These are phyloP conservation scores for Kappamyces sp. DNA, from an alignment of 192 early-diverging fungal species.

Conservation along the genomic window DNA sequence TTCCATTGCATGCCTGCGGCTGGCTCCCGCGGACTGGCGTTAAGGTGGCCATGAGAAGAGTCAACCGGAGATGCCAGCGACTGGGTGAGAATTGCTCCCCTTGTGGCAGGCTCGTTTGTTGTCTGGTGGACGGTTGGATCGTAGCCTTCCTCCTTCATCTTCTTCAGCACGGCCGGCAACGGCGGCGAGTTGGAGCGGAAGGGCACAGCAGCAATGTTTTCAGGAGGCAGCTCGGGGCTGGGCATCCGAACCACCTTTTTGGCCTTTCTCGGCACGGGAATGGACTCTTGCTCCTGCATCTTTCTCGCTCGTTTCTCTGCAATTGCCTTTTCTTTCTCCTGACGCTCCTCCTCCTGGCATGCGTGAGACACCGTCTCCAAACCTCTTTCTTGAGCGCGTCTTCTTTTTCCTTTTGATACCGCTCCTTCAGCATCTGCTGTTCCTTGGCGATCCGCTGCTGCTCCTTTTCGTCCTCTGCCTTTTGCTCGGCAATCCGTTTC, in stretches of 20 bases:
- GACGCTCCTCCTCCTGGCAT: not conserved
- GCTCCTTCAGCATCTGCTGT: conserved; percentile 1
- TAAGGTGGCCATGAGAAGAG: no score
- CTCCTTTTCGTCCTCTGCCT: conserved; percentile 11
- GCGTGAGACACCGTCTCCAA: not conserved
- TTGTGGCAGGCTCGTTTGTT: not conserved
- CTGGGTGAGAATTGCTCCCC: conserved; percentile 1
- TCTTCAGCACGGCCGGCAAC: conserved; percentile 10
- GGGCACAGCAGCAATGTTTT: not conserved
- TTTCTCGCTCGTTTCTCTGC: no score
- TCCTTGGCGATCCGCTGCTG: conserved; percentile 1
- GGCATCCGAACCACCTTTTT: not conserved
- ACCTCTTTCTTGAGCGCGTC: conserved; percentile 9
- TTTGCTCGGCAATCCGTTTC: conserved; percentile 7
- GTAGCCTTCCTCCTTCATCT: conserved; percentile 7
- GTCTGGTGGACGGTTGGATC: not conserved
- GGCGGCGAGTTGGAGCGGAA: conserved; percentile 14
- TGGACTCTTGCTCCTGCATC: no score
- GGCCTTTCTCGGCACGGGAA: not conserved
- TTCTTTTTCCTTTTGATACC: conserved; percentile 9
- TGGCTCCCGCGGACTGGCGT: no score
- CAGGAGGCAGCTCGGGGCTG: not conserved
- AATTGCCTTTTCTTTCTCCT: conserved; percentile 2
- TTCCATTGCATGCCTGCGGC: no score
- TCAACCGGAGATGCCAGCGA: not conserved